These are phyloP conservation scores for Cryptococcus maquisensis DNA, from an alignment of 1,284 basidiomycete species.

Conservation along the genomic window DNA sequence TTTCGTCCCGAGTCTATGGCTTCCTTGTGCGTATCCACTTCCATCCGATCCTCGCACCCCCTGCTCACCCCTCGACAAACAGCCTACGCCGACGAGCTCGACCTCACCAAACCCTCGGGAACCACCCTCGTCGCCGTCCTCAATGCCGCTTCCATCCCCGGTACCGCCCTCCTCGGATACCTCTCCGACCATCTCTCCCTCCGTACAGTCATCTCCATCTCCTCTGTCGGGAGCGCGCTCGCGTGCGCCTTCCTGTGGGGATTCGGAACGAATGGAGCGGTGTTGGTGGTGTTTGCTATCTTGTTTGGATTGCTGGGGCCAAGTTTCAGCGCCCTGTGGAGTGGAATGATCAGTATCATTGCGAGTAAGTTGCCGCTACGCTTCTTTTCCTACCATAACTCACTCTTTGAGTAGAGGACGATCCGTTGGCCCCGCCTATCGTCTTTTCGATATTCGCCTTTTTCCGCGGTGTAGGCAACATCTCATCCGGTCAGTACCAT, in stretches of 20 bases:
- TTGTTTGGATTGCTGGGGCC: slow-evolving; percentile 33
- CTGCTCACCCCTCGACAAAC: not conserved
- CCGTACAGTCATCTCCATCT: slow-evolving; percentile 32
- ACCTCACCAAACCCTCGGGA: slow-evolving; percentile 34
- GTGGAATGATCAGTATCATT: slow-evolving; percentile 34
- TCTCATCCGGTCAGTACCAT: slow-evolving; percentile 35
- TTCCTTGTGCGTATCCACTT: slow-evolving; percentile 35
- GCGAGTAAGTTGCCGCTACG: slow-evolving; percentile 22
- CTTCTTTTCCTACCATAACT: not conserved
- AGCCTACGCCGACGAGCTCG: slow-evolving; percentile 41
- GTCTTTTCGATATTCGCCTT: slow-evolving; percentile 45
- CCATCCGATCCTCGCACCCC: not conserved
- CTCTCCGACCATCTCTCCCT: slow-evolving; percentile 41
- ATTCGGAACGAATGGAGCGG: slow-evolving; percentile 31
- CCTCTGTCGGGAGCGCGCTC: slow-evolving; percentile 34
- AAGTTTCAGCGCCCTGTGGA: slow-evolving; percentile 39
- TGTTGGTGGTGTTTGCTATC: slow-evolving; percentile 32
- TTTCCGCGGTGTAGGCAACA: slow-evolving; percentile 43
- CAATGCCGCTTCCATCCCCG: slow-evolving; percentile 46
- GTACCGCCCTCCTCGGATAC: slow-evolving; percentile 39
- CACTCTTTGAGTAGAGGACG: slow-evolving; percentile 27
- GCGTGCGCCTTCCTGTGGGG: slow-evolving; percentile 48
- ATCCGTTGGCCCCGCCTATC: slow-evolving; percentile 34
- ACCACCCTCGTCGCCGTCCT: slow-evolving; percentile 44
- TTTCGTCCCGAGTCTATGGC: slow-evolving; percentile 45